A percentile compares a stretch with the other conserved stretches of the same genome.
Conservation (phyloP, 176 grass and related monocot genomes). For the Elymus sibiricus region DNA sequence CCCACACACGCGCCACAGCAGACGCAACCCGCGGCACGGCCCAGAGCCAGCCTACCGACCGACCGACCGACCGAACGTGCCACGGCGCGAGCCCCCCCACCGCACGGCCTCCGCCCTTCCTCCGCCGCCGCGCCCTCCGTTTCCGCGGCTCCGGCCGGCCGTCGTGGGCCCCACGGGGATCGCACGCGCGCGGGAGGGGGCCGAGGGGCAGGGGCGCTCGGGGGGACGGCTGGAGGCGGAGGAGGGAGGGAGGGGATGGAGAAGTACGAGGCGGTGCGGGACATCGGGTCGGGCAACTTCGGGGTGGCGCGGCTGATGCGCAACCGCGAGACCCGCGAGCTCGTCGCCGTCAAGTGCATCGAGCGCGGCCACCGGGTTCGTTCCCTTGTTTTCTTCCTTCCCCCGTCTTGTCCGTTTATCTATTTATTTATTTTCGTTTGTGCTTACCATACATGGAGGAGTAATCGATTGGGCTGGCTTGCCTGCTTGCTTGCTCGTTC, state of each 20-base stretch:
- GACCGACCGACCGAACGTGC: neutral
- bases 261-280: slow-evolving; percentile 80
- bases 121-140: neutral
- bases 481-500: neutral
- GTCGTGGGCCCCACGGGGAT: neutral
- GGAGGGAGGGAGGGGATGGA: slow-evolving; percentile 41
- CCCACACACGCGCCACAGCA: neutral
- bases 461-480: neutral
- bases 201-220: neutral
- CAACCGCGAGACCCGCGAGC: slow-evolving; percentile 73
- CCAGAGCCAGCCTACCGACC: neutral
- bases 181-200: neutral
- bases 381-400: too few species aligned
- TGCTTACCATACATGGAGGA: too few species aligned
- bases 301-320: slow-evolving; percentile 85
- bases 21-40: slow-evolving; percentile 5
- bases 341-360: slow-evolving; percentile 97
- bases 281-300: slow-evolving; percentile 94
- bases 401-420: too few species aligned
- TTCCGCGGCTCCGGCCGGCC: slow-evolving; percentile 3
- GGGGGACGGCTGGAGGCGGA: neutral
- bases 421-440: neutral
- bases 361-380: slow-evolving; percentile 69
- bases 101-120: neutral
- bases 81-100: slow-evolving; percentile 7